Percentiles rank a stretch among this genome's conserved stretches.
These are phyloP conservation scores for Podaxis sp. DNA, from an alignment of 768 basidiomycete genomes.

Conservation along the genomic window DNA sequence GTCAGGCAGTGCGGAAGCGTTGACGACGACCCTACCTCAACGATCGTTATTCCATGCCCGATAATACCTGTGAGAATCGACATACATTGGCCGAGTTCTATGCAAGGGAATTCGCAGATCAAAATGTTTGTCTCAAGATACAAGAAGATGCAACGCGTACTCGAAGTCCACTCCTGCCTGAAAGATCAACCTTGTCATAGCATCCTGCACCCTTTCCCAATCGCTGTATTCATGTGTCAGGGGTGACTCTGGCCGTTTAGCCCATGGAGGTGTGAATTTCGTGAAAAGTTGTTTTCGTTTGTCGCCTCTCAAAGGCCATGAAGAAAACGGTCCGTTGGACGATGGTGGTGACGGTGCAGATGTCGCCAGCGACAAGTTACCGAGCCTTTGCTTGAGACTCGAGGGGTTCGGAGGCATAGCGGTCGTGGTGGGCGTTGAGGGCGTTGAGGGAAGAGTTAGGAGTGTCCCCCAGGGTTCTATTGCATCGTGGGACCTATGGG, in stretches of 20 bases:
- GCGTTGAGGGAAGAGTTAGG: not conserved
- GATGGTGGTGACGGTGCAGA: constrained; percentile 46
- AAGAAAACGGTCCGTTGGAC: constrained; percentile 10
- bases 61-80: constrained; percentile 19
- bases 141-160: constrained; percentile 43
- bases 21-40: constrained; percentile 69
- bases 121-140: constrained; percentile 1
- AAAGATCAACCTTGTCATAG: constrained; percentile 74
- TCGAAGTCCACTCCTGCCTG: constrained; percentile 91
- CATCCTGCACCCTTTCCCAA: constrained; percentile 62
- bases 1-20: constrained; percentile 82
- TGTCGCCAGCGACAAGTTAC: constrained; percentile 55
- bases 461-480: not conserved
- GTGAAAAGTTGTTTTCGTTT: constrained; percentile 25
- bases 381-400: constrained; percentile 66
- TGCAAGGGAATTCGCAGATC: constrained; percentile 19
- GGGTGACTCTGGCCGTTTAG: constrained; percentile 31
- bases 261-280: constrained; percentile 55
- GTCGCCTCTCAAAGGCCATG: constrained; percentile 8
- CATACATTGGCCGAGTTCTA: constrained; percentile 87
- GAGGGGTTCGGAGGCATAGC: constrained; percentile 28
- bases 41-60: constrained; percentile 16
- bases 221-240: constrained; percentile 40
- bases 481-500: constrained; percentile 7
- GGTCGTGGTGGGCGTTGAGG: not conserved